Evolutionary conservation across 345 rosid genomes (phyloP).

Genomic region (Pistacia atlantica): DNA sequence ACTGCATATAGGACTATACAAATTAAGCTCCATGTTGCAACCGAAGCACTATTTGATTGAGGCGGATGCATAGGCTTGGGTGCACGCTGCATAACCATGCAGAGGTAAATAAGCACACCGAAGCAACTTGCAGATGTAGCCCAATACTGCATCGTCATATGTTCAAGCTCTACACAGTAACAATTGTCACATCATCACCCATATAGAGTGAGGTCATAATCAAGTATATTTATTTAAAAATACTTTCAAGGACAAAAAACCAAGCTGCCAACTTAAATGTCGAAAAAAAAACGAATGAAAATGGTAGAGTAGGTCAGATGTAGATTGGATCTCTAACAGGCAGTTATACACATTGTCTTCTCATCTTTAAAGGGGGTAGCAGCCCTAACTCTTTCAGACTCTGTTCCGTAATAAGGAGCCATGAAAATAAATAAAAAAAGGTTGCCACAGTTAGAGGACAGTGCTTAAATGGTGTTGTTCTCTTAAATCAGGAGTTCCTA

Average conservation of each 20-base stretch:
- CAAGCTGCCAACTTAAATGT: neutral
- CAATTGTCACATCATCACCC: constrained; percentile 16
- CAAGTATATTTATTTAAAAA: neutral
- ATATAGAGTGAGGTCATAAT: neutral
- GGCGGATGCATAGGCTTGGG: constrained; percentile 19
- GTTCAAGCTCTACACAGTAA: constrained; percentile 52
- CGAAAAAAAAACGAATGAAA: neutral
- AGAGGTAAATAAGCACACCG: constrained; percentile 65
- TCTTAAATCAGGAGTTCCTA: neutral
- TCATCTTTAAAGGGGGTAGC: neutral
- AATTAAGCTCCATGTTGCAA: constrained; percentile 44
- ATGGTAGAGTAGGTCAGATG: neutral
- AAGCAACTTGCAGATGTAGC: constrained; percentile 65
- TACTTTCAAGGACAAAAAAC: neutral
- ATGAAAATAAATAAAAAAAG: neutral
- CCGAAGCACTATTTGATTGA: constrained; percentile 37
- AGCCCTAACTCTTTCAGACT: neutral
- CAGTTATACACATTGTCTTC: neutral
- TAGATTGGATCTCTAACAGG: neutral
- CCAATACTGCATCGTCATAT: constrained; percentile 82
- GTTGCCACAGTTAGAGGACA: neutral
- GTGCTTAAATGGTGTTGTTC: neutral
- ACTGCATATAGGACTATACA: constrained; percentile 48
- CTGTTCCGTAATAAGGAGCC: neutral
- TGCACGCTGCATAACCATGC: constrained; percentile 34